phyloP scores from a whole-genome alignment of 257 asterid genomes.

The Solanum paucissectum region DNA sequence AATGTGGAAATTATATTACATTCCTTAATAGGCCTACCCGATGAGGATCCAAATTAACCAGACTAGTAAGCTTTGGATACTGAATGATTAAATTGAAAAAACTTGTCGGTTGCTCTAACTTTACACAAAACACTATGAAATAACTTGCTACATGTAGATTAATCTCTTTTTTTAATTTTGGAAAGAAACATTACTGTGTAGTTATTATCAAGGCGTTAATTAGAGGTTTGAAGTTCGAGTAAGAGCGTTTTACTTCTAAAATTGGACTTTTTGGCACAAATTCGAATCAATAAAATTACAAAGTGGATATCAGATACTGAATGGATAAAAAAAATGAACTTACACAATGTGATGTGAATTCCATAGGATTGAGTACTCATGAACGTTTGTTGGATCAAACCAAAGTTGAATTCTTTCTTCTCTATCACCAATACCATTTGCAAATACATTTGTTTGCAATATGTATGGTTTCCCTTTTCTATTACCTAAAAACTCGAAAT shows the following conservation, averaged over 20 bases:
- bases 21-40: background rate
- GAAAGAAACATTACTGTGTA: background rate
- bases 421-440: conserved; percentile 5
- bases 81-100: background rate
- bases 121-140: background rate
- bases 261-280: background rate
- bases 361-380: conserved; percentile 2
- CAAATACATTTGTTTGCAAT: conserved; percentile 4
- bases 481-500: conserved; percentile 6
- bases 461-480: background rate
- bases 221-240: background rate
- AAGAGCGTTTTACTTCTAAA: no score
- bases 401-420: conserved; percentile 1
- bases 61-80: background rate
- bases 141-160: background rate
- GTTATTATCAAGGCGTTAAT: background rate
- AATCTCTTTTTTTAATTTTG: background rate
- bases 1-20: background rate
- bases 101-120: background rate
- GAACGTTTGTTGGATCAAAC: background rate
- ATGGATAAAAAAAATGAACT: background rate
- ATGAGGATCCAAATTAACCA: background rate
- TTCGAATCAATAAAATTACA: fast-evolving
- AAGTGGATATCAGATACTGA: background rate
- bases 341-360: conserved; percentile 1